Conservation (phyloP, 2,329 filamentous ascomycete species). For the Geosmithia morbida region DNA sequence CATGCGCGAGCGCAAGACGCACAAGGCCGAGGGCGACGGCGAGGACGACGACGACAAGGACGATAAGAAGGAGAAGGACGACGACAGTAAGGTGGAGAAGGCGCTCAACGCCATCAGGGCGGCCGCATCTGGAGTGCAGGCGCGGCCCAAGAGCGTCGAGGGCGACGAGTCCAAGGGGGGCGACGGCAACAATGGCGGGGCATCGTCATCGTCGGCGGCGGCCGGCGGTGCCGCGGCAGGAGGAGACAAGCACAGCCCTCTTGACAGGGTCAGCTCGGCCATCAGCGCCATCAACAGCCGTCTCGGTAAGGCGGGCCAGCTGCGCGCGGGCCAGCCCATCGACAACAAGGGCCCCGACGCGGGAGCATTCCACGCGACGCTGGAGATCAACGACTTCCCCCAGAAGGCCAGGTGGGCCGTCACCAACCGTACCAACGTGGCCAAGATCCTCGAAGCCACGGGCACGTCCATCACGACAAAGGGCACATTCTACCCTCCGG, state of each 20-base stretch:
- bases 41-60: constrained; percentile 63
- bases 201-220: constrained; percentile 16
- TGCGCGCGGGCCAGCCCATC: constrained; percentile 84
- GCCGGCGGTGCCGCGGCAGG: constrained; percentile 40
- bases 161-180: constrained; percentile 14
- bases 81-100: constrained; percentile 54
- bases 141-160: constrained; percentile 32
- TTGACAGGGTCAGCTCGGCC: constrained; percentile 82
- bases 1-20: constrained; percentile 73
- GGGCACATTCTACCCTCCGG: constrained; percentile 73
- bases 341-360: constrained; percentile 98
- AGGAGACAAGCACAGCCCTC: constrained; percentile 38
- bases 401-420: constrained; percentile 98
- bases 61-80: constrained; percentile 53
- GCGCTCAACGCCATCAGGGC: constrained; percentile 51
- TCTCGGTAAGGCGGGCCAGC: constrained; percentile 75
- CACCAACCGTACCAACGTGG: constrained; percentile 95
- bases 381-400: constrained; percentile 99
- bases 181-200: constrained; percentile 3
- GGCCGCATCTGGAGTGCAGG: constrained; percentile 41
- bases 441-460: constrained; percentile 90
- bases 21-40: constrained; percentile 77
- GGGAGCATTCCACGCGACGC: constrained; percentile 87
- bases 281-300: constrained; percentile 84
- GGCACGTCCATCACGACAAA: constrained; percentile 96